Conservation (phyloP, 352 stramenopile species). For the Phytophthora pinifolia region DNA sequence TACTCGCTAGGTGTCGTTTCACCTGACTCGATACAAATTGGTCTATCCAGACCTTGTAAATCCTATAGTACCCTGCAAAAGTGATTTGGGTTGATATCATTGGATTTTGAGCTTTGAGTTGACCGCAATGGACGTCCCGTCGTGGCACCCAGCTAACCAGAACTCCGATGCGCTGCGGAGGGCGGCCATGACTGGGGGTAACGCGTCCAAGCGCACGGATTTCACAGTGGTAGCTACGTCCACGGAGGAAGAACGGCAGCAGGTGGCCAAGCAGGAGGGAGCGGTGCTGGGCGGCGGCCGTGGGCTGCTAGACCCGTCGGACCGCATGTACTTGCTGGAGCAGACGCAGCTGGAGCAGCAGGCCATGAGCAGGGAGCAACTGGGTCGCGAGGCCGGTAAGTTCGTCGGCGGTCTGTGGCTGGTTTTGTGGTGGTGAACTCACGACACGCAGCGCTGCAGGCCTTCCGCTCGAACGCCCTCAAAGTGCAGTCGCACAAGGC, state of each 20-base stretch:
- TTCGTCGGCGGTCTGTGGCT: background rate
- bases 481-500: slow-evolving; percentile 57
- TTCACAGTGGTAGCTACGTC: slow-evolving; percentile 77
- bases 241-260: slow-evolving; percentile 63
- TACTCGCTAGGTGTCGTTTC: too few relatives aligned
- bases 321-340: slow-evolving; percentile 72
- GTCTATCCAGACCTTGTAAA: too few relatives aligned
- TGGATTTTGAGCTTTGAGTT: background rate
- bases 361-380: slow-evolving; percentile 32
- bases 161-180: slow-evolving; percentile 42
- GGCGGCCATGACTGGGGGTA: slow-evolving; percentile 21
- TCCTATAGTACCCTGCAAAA: background rate
- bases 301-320: slow-evolving; percentile 72
- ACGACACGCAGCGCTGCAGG: slow-evolving; percentile 47
- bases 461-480: slow-evolving; percentile 60
- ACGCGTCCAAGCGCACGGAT: slow-evolving; percentile 43
- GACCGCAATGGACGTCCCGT: slow-evolving; percentile 66
- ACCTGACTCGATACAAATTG: too few relatives aligned
- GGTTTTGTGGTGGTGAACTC: background rate
- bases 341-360: slow-evolving; percentile 54
- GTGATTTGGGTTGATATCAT: background rate
- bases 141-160: slow-evolving; percentile 74
- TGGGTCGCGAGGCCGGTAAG: slow-evolving; percentile 40
- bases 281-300: slow-evolving; percentile 37
- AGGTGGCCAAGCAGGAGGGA: slow-evolving; percentile 49